Evolutionary conservation across 176 grass and related monocot species (phyloP).

Genomic region (Canna indica): DNA sequence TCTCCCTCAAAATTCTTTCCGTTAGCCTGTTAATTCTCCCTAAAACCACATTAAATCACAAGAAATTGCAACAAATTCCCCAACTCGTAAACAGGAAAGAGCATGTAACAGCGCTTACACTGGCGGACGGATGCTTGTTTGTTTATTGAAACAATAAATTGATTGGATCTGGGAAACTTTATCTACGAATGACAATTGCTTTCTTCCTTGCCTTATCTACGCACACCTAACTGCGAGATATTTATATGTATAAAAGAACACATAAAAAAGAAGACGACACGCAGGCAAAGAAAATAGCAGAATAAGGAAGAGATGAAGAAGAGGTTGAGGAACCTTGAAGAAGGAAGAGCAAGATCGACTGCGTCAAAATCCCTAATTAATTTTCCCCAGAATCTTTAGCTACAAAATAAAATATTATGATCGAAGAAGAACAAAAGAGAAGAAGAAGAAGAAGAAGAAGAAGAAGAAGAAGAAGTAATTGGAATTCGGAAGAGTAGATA

Average conservation of each 20-base stretch:
- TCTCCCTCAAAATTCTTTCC: background rate
- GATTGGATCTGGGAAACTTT: background rate
- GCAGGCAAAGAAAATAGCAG: background rate
- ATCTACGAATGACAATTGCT: background rate
- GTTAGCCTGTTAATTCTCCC: background rate
- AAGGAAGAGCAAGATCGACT: background rate
- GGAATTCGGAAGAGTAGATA: too few species aligned
- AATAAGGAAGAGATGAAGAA: background rate
- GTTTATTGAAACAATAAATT: background rate
- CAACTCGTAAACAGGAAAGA: background rate
- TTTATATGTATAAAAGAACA: too few species aligned
- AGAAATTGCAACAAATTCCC: background rate
- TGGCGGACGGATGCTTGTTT: background rate
- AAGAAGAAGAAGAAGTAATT: too few species aligned
- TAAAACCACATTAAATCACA: background rate
- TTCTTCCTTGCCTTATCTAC: background rate
- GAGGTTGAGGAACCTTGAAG: background rate
- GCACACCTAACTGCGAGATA: background rate
- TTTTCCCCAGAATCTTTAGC: too few species aligned
- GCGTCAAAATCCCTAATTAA: too few species aligned
- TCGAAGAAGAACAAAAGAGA: too few species aligned
- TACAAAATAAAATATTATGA: too few species aligned
- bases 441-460: background rate
- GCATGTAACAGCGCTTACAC: background rate
- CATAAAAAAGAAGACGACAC: too few species aligned